These are phyloP conservation scores for Pythium myriotylum DNA, from an alignment of 352 stramenopile genomes.

Conservation along the genomic window DNA sequence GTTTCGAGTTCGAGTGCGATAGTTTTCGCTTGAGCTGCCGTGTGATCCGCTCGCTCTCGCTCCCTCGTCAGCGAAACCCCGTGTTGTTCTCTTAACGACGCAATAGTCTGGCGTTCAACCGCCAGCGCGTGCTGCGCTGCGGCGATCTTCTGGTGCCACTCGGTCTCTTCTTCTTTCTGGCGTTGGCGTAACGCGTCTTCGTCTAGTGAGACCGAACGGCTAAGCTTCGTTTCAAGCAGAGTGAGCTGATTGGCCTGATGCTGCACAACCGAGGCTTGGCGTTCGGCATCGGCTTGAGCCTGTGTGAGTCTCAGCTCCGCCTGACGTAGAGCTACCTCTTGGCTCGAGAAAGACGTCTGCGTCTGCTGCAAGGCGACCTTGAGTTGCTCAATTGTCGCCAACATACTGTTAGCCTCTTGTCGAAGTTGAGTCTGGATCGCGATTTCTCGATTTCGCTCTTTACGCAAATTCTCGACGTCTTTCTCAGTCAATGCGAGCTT, in stretches of 20 bases:
- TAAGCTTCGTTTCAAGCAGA: slow-evolving; percentile 52
- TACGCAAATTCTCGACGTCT: not conserved
- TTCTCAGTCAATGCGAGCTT: not conserved
- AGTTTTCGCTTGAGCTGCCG: slow-evolving; percentile 37
- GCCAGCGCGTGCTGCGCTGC: slow-evolving; percentile 56
- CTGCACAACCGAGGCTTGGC: slow-evolving; percentile 28
- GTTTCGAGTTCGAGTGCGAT: slow-evolving; percentile 61
- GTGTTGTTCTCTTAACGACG: slow-evolving; percentile 47
- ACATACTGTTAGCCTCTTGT: not conserved
- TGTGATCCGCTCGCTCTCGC: slow-evolving; percentile 49
- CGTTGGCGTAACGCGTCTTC: slow-evolving; percentile 48
- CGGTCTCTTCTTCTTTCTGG: slow-evolving; percentile 48
- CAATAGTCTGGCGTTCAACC: slow-evolving; percentile 39
- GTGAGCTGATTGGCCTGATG: slow-evolving; percentile 53
- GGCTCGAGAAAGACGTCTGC: not conserved
- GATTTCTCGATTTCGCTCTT: slow-evolving; percentile 1
- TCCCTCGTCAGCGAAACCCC: slow-evolving; percentile 36
- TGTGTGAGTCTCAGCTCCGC: slow-evolving; percentile 27
- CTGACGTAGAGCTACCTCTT: slow-evolving; percentile 27
- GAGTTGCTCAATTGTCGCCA: not conserved
- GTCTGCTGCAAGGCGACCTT: not conserved
- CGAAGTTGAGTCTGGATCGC: not conserved
- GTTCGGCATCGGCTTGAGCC: slow-evolving; percentile 38
- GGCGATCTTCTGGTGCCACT: slow-evolving; percentile 63
- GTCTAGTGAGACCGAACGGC: slow-evolving; percentile 46